Evolutionary conservation across 768 basidiomycete species (phyloP), one percentile per base, ranked within the genome.

Genomic region (Coprinopsis cinerea): DNA sequence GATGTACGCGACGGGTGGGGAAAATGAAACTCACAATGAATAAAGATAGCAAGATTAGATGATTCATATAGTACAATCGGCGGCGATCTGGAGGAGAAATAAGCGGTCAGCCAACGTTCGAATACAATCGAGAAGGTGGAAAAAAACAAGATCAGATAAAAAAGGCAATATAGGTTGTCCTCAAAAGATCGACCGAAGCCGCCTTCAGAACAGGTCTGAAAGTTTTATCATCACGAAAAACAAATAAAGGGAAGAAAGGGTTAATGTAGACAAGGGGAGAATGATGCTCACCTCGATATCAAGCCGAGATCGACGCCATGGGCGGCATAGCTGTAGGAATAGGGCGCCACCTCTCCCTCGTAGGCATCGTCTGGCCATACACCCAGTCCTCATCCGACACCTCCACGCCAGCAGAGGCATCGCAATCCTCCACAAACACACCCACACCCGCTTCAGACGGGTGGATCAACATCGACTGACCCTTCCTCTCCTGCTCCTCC

Each of bases 151-250:
- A 55, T 74, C 63, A 71, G 73, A 68, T 61, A 59, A 65, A 73
- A 74, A 74, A 80, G 77, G 83, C 82, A 85, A 85, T 82, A 72
- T 75, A 59, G 55, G 57, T 62, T 72, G 67, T 82, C 83, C 78
- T 70, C 82, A 79, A 59, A 57, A 20, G 6, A n/a, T 15, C 27
- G 27, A 61, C 61, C 59, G 59, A 63, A 43, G 54, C 47, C 59
- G 60, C 56, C 68, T 64, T 88, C 82, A 70, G 85, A 81, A 88
- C 83, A 87, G 84, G 85, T 85, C 83, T 87, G 81, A 78, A 69
- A 65, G 48, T 64, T n/a, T 59, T 78, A 70, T 86, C 86, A 85
- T 88, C 85, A 2, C 9, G 24, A 45, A 36, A 39, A 26, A 2
- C 9, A 22, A 45, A 36, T 35, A 26, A 53, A 32, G 10, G 24